Evolutionary conservation across 2,329 filamentous ascomycete genomes (phyloP).

Genomic region (Lasiodiplodia theobromae): DNA sequence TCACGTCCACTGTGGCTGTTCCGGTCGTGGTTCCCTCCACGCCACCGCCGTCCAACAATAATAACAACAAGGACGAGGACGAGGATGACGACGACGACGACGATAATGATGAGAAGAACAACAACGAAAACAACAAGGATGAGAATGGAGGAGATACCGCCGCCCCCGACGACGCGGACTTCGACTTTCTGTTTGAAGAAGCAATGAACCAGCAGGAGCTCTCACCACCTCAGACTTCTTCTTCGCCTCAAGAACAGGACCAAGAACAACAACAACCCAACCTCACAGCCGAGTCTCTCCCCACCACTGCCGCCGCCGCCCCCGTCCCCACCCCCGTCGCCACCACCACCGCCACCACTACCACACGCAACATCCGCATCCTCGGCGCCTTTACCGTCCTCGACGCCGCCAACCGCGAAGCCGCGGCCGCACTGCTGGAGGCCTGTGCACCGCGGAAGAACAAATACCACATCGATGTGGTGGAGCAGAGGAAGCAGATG

Average conservation of each 20-base stretch:
- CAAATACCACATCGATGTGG: neutral
- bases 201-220: neutral
- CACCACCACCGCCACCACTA: neutral
- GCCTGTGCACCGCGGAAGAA: neutral
- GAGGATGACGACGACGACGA: neutral
- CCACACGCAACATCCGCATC: neutral
- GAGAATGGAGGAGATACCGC: neutral
- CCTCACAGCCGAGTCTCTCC: neutral
- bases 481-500: neutral
- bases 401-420: slow-evolving; percentile 19
- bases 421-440: neutral
- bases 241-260: neutral
- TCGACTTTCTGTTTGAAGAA: neutral
- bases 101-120: neutral
- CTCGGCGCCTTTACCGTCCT: slow-evolving; percentile 14
- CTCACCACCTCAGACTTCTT: neutral
- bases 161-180: neutral
- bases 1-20: no score
- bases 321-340: neutral
- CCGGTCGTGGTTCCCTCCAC: no score
- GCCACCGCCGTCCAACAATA: neutral
- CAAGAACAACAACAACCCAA: neutral
- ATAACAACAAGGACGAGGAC: no score
- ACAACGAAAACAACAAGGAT: neutral
- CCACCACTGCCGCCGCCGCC: neutral